A percentile compares a stretch with the other conserved stretches of the same genome.
phyloP scores from a whole-genome alignment of 2,329 filamentous ascomycete species.

The Nannizzia gypsea region DNA sequence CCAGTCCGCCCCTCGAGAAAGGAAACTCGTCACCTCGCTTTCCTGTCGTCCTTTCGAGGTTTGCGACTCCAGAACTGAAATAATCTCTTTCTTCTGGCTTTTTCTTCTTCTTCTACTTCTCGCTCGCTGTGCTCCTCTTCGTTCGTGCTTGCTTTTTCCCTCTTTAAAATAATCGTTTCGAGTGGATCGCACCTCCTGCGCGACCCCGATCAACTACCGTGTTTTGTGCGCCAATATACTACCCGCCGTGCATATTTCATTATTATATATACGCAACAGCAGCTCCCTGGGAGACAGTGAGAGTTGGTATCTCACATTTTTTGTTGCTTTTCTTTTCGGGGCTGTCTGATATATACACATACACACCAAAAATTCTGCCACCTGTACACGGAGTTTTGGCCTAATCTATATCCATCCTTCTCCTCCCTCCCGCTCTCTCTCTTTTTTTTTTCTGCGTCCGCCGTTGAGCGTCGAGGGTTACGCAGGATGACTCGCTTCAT shows the following conservation, averaged over 20 bases:
- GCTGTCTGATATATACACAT: neutral
- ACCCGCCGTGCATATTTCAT: neutral
- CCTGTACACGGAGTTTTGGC: conserved; percentile 6
- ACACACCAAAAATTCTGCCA: conserved; percentile 1
- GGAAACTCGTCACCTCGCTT: conserved; percentile 4
- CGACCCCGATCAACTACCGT: neutral
- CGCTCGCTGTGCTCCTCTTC: neutral
- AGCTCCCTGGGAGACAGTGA: neutral
- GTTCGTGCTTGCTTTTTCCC: neutral
- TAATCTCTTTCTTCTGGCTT: neutral
- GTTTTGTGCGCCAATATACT: conserved; percentile 1
- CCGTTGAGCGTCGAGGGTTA: neutral
- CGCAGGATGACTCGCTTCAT: conserved; percentile 27
- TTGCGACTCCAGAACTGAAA: neutral
- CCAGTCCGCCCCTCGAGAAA: neutral
- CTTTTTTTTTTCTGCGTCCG: too few relatives aligned
- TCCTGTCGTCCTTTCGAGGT: neutral
- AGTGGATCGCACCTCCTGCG: conserved; percentile 6
- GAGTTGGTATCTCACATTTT: neutral
- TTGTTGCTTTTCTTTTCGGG: neutral
- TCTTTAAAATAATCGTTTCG: neutral
- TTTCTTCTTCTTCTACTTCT: neutral
- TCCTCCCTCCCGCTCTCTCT: too few relatives aligned
- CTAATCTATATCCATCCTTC: neutral
- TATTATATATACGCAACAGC: conserved; percentile 11